These are phyloP conservation scores for Penicillium psychrofluorescens DNA, from an alignment of 495 filamentous ascomycete species.

Conservation along the genomic window DNA sequence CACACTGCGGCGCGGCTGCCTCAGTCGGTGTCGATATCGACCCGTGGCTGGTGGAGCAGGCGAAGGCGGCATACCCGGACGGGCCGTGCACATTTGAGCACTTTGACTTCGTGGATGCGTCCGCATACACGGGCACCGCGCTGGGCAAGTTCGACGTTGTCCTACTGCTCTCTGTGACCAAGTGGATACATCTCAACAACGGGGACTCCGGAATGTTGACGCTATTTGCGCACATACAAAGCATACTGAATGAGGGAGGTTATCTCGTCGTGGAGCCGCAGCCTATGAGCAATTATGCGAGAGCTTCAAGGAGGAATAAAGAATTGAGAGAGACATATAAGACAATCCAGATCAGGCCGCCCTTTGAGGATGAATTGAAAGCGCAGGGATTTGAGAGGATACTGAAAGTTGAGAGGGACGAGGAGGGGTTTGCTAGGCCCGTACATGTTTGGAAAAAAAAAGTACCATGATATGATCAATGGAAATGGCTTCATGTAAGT, in stretches of 20 bases:
- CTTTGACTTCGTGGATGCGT: conserved; percentile 44
- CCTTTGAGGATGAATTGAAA: conserved; percentile 19
- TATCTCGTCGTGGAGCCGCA: conserved; percentile 23
- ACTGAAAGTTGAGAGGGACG: conserved; percentile 18
- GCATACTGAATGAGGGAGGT: conserved; percentile 18
- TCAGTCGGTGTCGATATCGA: conserved; percentile 24
- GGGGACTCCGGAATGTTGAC: conserved; percentile 19
- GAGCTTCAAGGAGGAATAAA: conserved; percentile 22
- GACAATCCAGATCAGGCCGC: conserved; percentile 17
- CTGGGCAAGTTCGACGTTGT: conserved; percentile 24
- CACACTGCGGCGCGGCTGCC: conserved; percentile 16
- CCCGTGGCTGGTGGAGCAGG: conserved; percentile 22
- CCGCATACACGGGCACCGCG: conserved; percentile 40
- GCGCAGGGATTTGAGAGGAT: conserved; percentile 20
- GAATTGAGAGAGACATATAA: conserved; percentile 24
- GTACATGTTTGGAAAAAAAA: conserved; percentile 23
- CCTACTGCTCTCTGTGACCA: conserved; percentile 20
- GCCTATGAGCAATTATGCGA: conserved; percentile 26
- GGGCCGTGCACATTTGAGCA: conserved; percentile 23
- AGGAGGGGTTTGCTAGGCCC: conserved; percentile 21
- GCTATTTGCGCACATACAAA: conserved; percentile 18
- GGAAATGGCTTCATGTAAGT: conserved; percentile 7
- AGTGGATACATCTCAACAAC: conserved; percentile 24
- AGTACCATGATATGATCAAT: conserved; percentile 7
- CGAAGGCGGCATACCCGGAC: conserved; percentile 19